Conservation (phyloP, 768 basidiomycete species). For the Rhodotorula toruloides region DNA sequence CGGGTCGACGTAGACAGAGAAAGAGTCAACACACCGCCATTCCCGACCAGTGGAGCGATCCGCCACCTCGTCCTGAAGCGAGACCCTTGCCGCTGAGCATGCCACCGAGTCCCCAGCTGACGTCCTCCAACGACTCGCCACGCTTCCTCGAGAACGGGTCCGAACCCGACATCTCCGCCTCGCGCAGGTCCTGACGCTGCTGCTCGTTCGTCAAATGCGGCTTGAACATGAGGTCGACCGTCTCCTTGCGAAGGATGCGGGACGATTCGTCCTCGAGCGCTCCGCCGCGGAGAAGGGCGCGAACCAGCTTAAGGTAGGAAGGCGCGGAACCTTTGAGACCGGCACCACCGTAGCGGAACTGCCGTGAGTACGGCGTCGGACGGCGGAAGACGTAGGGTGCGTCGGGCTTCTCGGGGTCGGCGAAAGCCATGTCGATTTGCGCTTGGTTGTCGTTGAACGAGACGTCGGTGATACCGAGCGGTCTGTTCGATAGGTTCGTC, state of each 20-base stretch:
- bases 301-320: constrained; percentile 42
- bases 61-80: neutral
- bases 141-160: constrained; percentile 6
- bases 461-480: constrained; percentile 42
- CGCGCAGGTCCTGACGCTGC: neutral
- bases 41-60: constrained; percentile 18
- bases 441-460: constrained; percentile 39
- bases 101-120: constrained; percentile 13
- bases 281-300: constrained; percentile 38
- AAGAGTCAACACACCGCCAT: constrained; percentile 8
- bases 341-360: constrained; percentile 28
- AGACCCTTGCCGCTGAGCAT: constrained; percentile 1
- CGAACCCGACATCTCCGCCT: neutral
- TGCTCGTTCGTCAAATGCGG: neutral
- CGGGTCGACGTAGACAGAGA: neutral
- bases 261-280: neutral
- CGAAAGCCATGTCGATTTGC: constrained; percentile 11
- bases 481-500: constrained; percentile 7
- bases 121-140: neutral
- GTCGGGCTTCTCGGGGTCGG: neutral
- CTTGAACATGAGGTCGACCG: constrained; percentile 32
- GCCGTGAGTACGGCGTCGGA: constrained; percentile 19
- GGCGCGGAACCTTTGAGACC: constrained; percentile 42
- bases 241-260: constrained; percentile 15
- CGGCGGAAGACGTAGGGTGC: constrained; percentile 15